These are phyloP conservation scores for Calonectria pseudoreteaudii DNA, from an alignment of 2,329 filamentous ascomycete genomes.

Conservation along the genomic window DNA sequence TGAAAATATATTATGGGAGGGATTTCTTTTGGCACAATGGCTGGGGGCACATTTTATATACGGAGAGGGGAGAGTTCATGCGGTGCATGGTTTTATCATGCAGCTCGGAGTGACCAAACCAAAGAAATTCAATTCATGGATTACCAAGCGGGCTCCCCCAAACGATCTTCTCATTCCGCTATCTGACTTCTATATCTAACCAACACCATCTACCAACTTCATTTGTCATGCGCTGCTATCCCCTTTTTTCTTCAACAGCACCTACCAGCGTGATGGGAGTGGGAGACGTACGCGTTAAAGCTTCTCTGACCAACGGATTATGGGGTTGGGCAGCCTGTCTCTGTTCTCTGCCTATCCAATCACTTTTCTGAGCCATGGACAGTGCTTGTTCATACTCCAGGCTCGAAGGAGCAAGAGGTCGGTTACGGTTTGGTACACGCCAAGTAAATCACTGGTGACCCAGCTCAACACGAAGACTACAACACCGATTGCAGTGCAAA, in stretches of 20 bases:
- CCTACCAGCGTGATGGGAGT: not conserved
- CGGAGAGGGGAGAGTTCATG: not conserved
- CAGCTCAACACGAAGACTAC: not conserved
- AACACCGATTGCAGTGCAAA: not conserved
- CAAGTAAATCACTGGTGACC: not conserved
- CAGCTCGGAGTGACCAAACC: not conserved
- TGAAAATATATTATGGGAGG: too few species aligned
- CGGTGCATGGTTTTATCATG: not conserved
- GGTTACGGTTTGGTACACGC: not conserved
- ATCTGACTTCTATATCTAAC: not conserved
- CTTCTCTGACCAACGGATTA: not conserved
- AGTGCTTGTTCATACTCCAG: too few species aligned
- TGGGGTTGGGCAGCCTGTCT: too few species aligned
- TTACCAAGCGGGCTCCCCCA: not conserved
- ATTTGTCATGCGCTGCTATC: not conserved
- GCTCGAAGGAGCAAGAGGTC: not conserved
- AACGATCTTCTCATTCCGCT: not conserved
- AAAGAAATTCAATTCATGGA: not conserved
- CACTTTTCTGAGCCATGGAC: not conserved
- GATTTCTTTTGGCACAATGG: not conserved
- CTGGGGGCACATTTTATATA: too few species aligned
- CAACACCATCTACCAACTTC: not conserved
- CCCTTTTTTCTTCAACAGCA: not conserved
- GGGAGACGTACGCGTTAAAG: not conserved
- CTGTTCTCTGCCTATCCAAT: not conserved